These are phyloP conservation scores for Mycena rosella DNA, from an alignment of 768 basidiomycete species.

Conservation along the genomic window DNA sequence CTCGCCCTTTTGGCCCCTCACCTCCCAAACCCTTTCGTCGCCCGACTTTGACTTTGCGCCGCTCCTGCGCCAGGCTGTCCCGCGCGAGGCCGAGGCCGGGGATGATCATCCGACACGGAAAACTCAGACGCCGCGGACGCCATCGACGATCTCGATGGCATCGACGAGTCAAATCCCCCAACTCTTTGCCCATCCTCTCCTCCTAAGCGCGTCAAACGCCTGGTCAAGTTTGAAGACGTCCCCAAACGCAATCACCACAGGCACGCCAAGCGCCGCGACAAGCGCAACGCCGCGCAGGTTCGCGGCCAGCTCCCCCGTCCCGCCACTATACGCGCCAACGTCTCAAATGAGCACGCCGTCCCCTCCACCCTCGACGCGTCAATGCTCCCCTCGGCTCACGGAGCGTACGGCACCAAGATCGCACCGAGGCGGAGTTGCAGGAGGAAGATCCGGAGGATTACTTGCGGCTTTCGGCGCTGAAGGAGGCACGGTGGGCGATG, in stretches of 20 bases:
- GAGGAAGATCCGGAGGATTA: constrained; percentile 9
- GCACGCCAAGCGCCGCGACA: constrained; percentile 6
- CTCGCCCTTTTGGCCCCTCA: neutral
- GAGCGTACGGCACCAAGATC: neutral
- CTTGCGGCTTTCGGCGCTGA: neutral
- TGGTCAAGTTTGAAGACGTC: neutral
- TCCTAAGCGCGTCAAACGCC: neutral
- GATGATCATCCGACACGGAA: neutral
- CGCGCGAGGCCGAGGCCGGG: neutral
- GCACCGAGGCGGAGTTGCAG: neutral
- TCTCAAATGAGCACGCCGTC: neutral
- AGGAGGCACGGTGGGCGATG: constrained; percentile 6
- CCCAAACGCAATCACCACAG: neutral
- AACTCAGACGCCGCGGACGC: neutral
- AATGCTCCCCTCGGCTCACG: neutral
- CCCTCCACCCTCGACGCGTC: neutral
- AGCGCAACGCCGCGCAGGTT: neutral
- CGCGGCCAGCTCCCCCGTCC: neutral
- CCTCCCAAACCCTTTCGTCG: neutral
- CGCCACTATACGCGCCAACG: neutral
- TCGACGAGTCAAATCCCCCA: neutral
- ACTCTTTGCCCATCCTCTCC: neutral
- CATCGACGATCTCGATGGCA: neutral
- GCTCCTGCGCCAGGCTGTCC: neutral
- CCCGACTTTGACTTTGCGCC: constrained; percentile 1